These are phyloP conservation scores for button mushroom (Agaricus bisporus) DNA, from an alignment of 768 basidiomycete species.

Conservation along the genomic window DNA sequence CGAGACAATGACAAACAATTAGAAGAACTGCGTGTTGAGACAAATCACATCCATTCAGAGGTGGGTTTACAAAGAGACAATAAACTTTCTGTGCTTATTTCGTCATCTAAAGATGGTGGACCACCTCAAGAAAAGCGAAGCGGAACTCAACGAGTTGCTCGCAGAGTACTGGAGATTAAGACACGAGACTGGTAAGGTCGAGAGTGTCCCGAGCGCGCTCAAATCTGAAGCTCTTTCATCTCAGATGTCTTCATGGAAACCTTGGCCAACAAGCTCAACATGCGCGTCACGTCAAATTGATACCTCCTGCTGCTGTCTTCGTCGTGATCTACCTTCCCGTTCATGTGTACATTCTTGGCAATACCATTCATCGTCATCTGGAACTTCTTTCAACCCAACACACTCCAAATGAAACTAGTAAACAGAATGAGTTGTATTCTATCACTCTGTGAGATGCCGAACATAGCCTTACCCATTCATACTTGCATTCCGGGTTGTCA, in stretches of 20 bases:
- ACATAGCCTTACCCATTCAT: slow-evolving; percentile 69
- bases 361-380: slow-evolving; percentile 59
- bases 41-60: slow-evolving; percentile 61
- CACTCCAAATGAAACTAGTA: slow-evolving; percentile 69
- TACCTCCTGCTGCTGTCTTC: slow-evolving; percentile 18
- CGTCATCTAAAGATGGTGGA: slow-evolving; percentile 56
- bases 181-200: slow-evolving; percentile 58
- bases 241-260: slow-evolving; percentile 86
- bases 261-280: slow-evolving; percentile 71
- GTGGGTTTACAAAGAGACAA: slow-evolving; percentile 25
- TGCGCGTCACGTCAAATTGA: slow-evolving; percentile 32
- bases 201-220: too few species aligned
- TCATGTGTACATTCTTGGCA: slow-evolving; percentile 53
- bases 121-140: slow-evolving; percentile 67
- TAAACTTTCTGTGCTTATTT: neutral
- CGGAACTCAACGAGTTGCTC: slow-evolving; percentile 75
- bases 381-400: slow-evolving; percentile 51
- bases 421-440: slow-evolving; percentile 7
- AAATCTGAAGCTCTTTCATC: neutral
- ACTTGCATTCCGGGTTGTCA: slow-evolving; percentile 61
- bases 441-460: neutral
- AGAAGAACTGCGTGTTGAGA: slow-evolving; percentile 69
- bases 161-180: slow-evolving; percentile 79
- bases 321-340: slow-evolving; percentile 18
- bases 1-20: slow-evolving; percentile 74